Base-by-base conservation (phyloP, 371 early-diverging fungal species). In the Mucor mucedo region DNA sequence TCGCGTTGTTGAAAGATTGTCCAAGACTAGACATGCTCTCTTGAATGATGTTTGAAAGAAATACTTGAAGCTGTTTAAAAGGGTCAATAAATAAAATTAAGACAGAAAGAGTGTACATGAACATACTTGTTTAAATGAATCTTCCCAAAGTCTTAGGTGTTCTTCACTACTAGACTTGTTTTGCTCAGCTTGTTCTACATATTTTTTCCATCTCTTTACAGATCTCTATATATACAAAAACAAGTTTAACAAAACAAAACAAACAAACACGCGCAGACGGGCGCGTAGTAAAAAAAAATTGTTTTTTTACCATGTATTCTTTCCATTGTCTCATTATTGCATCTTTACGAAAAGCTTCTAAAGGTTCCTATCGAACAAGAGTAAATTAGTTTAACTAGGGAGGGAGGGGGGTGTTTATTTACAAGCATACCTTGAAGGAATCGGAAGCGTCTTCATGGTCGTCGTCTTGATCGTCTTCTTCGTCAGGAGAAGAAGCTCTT, bases 251-350 rank as follows among this genome's bases (percentile, higher is more conserved):
- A 8, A 29, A 50, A 28, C 4, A 27, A 30, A 30, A 11, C 11
- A 30, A 50, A 28, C 14, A 48, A 48, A 28, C 6, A 28, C 27
- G 28, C 9, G n/a, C 9, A 48, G 21, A 14, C 28, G 27, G 16
- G 42, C 40, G 42, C 27, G 42, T 42, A 29, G 16, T 35, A 4
- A 35, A 55, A 2, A 38, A 5, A 40, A 14, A 8, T 21, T 38
- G 27, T 50, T 30, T 50, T 55, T 55, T 61, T 64, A 71, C 72
- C 39, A 40, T 61, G 29, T 71, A 71, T 9, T 71, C 72, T 55
- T 71, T 71, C 72, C 68, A 71, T 52, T 71, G 72, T 58, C 72
- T 64, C 42, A 55, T 40, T 40, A 71, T 71, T 27, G 72, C 72
- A 41, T 71, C 72, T 60, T 60, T 67, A 50, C 68, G 67, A 45